Evolutionary conservation across 2,329 filamentous ascomycete genomes (phyloP).

Genomic region (Fusarium graminum): DNA sequence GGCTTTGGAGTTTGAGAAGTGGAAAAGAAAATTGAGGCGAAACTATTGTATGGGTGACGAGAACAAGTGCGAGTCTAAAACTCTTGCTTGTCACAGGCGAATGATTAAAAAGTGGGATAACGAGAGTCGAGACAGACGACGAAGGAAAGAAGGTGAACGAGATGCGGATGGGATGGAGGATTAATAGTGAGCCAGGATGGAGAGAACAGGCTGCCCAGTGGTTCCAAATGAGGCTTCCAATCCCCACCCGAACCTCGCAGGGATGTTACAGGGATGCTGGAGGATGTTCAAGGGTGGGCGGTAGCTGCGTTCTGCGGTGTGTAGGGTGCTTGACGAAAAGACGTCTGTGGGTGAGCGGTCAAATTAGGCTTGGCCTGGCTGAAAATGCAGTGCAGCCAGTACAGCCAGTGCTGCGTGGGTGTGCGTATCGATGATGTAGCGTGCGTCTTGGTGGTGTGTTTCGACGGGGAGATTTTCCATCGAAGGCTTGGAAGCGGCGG

Average conservation of each 20-base stretch:
- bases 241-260: slow-evolving; percentile 38
- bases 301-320: slow-evolving; percentile 40
- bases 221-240: slow-evolving; percentile 49
- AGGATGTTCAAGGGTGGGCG: slow-evolving; percentile 40
- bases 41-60: slow-evolving; percentile 18
- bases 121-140: slow-evolving; percentile 44
- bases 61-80: slow-evolving; percentile 14
- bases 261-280: slow-evolving; percentile 33
- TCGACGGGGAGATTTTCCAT: slow-evolving; percentile 26
- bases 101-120: slow-evolving; percentile 42
- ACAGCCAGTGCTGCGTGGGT: slow-evolving; percentile 7
- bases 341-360: slow-evolving; percentile 39
- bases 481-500: background rate
- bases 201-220: slow-evolving; percentile 46
- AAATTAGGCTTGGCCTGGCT: slow-evolving; percentile 40
- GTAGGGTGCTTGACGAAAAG: slow-evolving; percentile 29
- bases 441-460: slow-evolving; percentile 40
- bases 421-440: slow-evolving; percentile 42
- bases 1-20: slow-evolving; percentile 18
- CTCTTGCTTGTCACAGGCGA: slow-evolving; percentile 34
- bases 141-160: slow-evolving; percentile 38
- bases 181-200: slow-evolving; percentile 50
- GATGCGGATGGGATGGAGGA: slow-evolving; percentile 46
- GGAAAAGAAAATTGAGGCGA: slow-evolving; percentile 31
- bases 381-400: slow-evolving; percentile 27